Evolutionary conservation across 208 protist species (phyloP).

Genomic region (Crithidia brevicula): DNA sequence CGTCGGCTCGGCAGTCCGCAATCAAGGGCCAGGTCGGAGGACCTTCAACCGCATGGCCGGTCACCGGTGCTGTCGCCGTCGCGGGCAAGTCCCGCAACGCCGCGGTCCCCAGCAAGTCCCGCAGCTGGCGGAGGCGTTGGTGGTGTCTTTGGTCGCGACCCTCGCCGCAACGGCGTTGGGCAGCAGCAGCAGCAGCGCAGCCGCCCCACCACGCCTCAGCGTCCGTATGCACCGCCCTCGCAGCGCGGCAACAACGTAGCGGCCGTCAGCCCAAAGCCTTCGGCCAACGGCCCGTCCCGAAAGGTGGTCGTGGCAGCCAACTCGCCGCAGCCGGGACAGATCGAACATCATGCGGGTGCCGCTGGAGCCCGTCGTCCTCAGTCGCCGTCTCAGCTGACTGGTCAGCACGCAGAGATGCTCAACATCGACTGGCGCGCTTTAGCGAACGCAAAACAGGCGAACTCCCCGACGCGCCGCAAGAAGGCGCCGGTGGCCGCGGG

Average conservation of each 20-base stretch:
- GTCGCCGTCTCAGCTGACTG: conserved; percentile 5
- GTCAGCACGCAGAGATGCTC: neutral
- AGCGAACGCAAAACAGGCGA: conserved; percentile 5
- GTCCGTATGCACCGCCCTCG: neutral
- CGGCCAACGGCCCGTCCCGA: neutral
- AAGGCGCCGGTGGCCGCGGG: conserved; percentile 10
- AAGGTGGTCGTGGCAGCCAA: conserved; percentile 34
- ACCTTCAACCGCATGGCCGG: neutral
- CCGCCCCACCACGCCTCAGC: conserved; percentile 25
- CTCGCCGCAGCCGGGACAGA: conserved; percentile 23
- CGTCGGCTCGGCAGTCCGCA: conserved; percentile 17
- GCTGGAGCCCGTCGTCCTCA: conserved; percentile 8
- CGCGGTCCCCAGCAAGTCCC: conserved; percentile 19
- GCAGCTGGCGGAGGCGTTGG: neutral
- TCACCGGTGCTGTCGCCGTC: conserved; percentile 21
- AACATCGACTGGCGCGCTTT: conserved; percentile 25
- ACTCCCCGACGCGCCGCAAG: conserved; percentile 8
- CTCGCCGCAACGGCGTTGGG: conserved; percentile 13
- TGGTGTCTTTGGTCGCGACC: conserved; percentile 28
- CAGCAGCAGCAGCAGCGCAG: conserved; percentile 9
- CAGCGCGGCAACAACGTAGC: conserved; percentile 16
- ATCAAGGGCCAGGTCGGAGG: conserved; percentile 15
- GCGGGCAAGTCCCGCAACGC: neutral
- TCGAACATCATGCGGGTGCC: neutral
- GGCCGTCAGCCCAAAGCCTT: neutral